phyloP scores from a whole-genome alignment of 2,329 filamentous ascomycete genomes.

The Elsinoe fawcettii region DNA sequence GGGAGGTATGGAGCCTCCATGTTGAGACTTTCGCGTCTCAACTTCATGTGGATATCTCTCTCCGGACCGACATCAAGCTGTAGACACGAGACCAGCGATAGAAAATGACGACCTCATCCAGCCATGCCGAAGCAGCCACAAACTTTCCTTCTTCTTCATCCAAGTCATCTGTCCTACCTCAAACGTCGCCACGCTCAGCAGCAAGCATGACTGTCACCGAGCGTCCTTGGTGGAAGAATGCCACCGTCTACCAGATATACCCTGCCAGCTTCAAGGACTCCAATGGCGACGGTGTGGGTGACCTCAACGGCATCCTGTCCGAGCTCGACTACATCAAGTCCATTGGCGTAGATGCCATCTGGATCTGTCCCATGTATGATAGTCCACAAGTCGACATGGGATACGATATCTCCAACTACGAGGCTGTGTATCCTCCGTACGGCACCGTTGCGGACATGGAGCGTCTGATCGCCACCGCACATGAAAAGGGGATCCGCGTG shows the following conservation, averaged over 20 bases:
- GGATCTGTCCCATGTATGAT: slow-evolving; percentile 60
- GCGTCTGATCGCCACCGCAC: slow-evolving; percentile 50
- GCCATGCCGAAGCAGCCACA: slow-evolving; percentile 2
- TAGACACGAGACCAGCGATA: background rate
- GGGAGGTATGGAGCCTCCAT: background rate
- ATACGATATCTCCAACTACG: slow-evolving; percentile 63
- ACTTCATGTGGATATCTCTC: background rate
- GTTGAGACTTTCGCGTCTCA: slow-evolving; percentile 13
- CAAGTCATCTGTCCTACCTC: background rate
- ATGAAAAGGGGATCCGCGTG: slow-evolving; percentile 58
- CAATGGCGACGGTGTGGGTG: slow-evolving; percentile 53
- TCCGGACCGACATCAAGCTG: background rate
- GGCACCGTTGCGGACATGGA: slow-evolving; percentile 61
- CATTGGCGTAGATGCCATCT: slow-evolving; percentile 57
- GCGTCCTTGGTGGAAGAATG: slow-evolving; percentile 39
- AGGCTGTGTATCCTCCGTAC: slow-evolving; percentile 56
- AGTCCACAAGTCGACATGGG: slow-evolving; percentile 60
- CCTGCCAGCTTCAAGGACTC: slow-evolving; percentile 43
- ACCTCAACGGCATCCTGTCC: slow-evolving; percentile 55
- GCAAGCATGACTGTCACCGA: slow-evolving; percentile 14
- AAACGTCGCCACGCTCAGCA: background rate
- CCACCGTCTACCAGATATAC: slow-evolving; percentile 40
- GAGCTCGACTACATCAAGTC: slow-evolving; percentile 55
- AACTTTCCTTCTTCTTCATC: background rate
- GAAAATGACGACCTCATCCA: slow-evolving; percentile 12